phyloP scores from a whole-genome alignment of 106 monocot genomes.

The Dioscorea zingiberensis region DNA sequence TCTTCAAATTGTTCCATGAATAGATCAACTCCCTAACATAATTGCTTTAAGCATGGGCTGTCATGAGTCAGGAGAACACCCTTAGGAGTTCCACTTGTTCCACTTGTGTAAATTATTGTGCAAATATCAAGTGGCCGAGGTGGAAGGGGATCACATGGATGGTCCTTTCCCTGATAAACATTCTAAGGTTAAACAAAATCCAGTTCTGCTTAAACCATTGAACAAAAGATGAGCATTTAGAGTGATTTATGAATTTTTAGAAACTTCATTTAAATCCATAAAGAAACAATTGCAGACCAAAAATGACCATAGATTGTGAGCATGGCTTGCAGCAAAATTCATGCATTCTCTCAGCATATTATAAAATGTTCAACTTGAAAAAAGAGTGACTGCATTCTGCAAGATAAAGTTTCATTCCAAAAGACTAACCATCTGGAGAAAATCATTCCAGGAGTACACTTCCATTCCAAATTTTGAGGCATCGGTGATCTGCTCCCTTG shows the following conservation, averaged over 20 bases:
- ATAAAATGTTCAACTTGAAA: too few species aligned
- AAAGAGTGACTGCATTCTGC: neutral
- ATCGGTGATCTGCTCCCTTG: constrained; percentile 32
- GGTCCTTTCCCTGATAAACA: constrained; percentile 45
- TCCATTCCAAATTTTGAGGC: constrained; percentile 41
- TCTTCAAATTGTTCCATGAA: constrained; percentile 77
- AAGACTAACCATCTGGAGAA: constrained; percentile 49
- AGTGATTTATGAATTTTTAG: too few species aligned
- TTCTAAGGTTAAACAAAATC: neutral
- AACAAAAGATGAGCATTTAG: too few species aligned
- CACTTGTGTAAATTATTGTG: constrained; percentile 97
- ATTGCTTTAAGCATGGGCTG: constrained; percentile 34
- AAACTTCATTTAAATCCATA: too few species aligned
- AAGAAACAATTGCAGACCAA: too few species aligned
- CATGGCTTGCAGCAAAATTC: too few species aligned
- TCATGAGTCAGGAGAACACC: constrained; percentile 86
- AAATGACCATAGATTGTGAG: too few species aligned
- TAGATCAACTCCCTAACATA: constrained; percentile 53
- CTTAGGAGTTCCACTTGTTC: constrained; percentile 85
- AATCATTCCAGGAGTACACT: constrained; percentile 77
- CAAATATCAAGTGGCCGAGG: constrained; percentile 66
- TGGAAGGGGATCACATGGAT: constrained; percentile 43
- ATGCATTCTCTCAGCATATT: too few species aligned
- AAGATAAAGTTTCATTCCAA: neutral
- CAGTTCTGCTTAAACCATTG: too few species aligned